These are phyloP conservation scores for Fusarium oligoseptatum DNA, from an alignment of 2,329 filamentous ascomycete genomes.

Conservation along the genomic window DNA sequence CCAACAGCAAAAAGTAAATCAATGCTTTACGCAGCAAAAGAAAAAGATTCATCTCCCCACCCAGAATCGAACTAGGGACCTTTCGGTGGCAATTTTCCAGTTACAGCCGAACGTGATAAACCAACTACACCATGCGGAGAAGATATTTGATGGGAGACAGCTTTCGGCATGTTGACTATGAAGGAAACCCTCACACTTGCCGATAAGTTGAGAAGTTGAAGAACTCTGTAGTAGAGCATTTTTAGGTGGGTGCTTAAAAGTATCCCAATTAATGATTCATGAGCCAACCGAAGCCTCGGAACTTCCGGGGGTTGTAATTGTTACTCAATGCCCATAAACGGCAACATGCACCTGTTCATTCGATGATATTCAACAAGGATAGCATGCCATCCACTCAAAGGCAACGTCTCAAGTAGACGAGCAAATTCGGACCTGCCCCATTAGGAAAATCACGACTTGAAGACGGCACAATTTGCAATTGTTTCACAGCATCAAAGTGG, in stretches of 20 bases:
- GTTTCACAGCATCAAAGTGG: neutral
- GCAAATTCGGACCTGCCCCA: neutral
- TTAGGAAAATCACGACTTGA: slow-evolving; percentile 6
- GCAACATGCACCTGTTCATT: neutral
- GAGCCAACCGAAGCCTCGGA: neutral
- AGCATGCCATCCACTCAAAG: neutral
- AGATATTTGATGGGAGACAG: neutral
- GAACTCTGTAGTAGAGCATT: neutral
- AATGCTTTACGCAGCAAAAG: neutral
- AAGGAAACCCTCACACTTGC: neutral
- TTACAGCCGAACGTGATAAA: slow-evolving; percentile 22
- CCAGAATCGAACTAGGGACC: slow-evolving; percentile 21
- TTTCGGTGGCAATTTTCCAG: slow-evolving; percentile 23
- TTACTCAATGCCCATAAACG: neutral
- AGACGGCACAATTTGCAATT: neutral
- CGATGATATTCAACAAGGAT: neutral
- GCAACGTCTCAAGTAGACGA: neutral
- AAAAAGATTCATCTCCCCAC: neutral
- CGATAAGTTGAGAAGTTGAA: neutral
- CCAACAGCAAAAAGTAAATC: neutral
- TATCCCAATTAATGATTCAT: neutral
- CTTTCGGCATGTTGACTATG: neutral
- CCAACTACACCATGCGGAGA: slow-evolving; percentile 22
- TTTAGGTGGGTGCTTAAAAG: neutral
- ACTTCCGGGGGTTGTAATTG: neutral